These are phyloP conservation scores for Nemania diffusa DNA, from an alignment of 2,329 filamentous ascomycete genomes.

Conservation along the genomic window DNA sequence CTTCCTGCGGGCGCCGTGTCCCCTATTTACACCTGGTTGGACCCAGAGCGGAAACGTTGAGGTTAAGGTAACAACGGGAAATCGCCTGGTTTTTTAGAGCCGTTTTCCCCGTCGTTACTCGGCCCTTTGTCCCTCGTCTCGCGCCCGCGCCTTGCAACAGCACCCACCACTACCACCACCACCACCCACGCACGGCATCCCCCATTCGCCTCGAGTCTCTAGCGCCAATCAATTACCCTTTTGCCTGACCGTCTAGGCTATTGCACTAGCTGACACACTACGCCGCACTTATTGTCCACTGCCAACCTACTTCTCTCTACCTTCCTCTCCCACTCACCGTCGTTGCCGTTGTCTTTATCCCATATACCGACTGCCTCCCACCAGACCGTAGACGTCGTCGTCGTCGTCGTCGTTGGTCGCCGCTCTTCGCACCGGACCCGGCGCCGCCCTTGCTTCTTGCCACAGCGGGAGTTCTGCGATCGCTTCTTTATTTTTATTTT, in stretches of 20 bases:
- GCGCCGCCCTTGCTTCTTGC: slow-evolving; percentile 6
- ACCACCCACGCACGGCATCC: neutral
- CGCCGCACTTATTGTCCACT: slow-evolving; percentile 14
- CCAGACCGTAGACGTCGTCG: neutral
- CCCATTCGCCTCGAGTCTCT: slow-evolving; percentile 37
- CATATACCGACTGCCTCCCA: neutral
- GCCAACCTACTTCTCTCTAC: slow-evolving; percentile 20
- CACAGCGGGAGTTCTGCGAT: slow-evolving; percentile 4
- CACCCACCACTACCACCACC: neutral
- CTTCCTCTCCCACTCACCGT: slow-evolving; percentile 1
- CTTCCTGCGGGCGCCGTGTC: slow-evolving; percentile 36
- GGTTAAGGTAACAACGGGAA: slow-evolving; percentile 28
- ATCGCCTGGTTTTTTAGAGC: slow-evolving; percentile 26
- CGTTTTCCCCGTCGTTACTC: slow-evolving; percentile 39
- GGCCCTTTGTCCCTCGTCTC: slow-evolving; percentile 47
- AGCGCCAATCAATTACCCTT: slow-evolving; percentile 25
- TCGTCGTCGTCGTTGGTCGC: neutral
- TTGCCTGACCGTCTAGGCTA: slow-evolving; percentile 11
- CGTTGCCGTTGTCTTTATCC: slow-evolving; percentile 3
- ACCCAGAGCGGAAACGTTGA: slow-evolving; percentile 16
- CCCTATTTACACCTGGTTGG: slow-evolving; percentile 27
- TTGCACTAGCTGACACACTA: slow-evolving; percentile 15
- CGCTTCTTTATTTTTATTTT: neutral
- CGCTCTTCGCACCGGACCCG: slow-evolving; percentile 10
- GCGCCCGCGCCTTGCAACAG: slow-evolving; percentile 34